Evolutionary conservation across 2,329 filamentous ascomycete species (phyloP).

Genomic region (Biscogniauxia marginata): DNA sequence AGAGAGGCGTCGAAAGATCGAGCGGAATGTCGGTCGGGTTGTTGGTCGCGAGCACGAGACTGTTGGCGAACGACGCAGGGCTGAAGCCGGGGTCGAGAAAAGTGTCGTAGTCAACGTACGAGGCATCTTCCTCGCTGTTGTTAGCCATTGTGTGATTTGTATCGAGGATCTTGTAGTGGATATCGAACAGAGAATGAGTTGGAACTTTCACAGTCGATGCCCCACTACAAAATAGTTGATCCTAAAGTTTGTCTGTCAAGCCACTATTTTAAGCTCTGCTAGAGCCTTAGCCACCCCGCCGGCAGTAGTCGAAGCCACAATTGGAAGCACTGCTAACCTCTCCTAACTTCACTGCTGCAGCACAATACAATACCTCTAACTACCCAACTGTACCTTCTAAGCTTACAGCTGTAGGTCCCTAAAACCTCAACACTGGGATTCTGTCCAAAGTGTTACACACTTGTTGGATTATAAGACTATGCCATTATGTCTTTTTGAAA

Average conservation of each 20-base stretch:
- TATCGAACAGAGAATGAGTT: not conserved
- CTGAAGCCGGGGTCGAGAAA: constrained; percentile 84
- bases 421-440: too few relatives aligned
- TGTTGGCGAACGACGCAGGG: constrained; percentile 80
- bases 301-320: too few relatives aligned
- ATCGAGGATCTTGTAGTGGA: too few relatives aligned
- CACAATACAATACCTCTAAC: too few relatives aligned
- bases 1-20: constrained; percentile 91
- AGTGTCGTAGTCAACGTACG: constrained; percentile 94
- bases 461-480: too few relatives aligned
- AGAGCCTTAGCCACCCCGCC: too few relatives aligned
- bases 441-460: too few relatives aligned
- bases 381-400: too few relatives aligned
- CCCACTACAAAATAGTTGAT: not conserved
- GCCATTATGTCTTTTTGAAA: too few relatives aligned
- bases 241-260: not conserved
- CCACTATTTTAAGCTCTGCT: not conserved
- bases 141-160: constrained; percentile 33
- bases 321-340: too few relatives aligned
- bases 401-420: too few relatives aligned
- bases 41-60: constrained; percentile 84
- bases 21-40: constrained; percentile 86
- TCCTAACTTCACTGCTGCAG: too few relatives aligned
- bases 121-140: constrained; percentile 57
- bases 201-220: not conserved